phyloP scores from a whole-genome alignment of 2,329 filamentous ascomycete species.

The Scedosporium dehoogii region DNA sequence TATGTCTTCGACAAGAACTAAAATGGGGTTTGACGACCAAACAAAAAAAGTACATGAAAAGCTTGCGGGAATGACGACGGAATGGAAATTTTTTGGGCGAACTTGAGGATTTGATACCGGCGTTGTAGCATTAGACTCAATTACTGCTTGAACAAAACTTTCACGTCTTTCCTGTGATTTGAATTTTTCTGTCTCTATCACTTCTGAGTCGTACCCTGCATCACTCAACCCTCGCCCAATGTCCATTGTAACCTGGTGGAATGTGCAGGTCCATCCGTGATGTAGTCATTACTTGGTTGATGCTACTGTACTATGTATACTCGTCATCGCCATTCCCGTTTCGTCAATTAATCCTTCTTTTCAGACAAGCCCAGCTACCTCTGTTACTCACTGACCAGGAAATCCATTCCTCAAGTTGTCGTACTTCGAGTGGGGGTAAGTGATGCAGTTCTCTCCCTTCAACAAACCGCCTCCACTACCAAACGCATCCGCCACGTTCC shows the following conservation, averaged over 20 bases:
- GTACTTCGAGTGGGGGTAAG: conserved; percentile 58
- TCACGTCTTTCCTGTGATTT: not conserved
- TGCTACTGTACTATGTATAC: not conserved
- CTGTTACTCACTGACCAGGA: conserved; percentile 23
- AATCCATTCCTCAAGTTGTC: conserved; percentile 57
- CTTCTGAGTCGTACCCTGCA: not conserved
- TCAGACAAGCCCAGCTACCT: not conserved
- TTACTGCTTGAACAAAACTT: not conserved
- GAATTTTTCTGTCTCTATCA: not conserved
- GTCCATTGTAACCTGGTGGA: not conserved
- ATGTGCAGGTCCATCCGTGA: not conserved
- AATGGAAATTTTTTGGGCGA: conserved; percentile 10
- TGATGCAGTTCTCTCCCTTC: conserved; percentile 46
- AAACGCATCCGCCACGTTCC: conserved; percentile 48
- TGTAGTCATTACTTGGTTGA: not conserved
- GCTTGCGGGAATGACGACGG: conserved; percentile 6
- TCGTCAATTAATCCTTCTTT: not conserved
- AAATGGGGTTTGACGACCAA: conserved; percentile 14
- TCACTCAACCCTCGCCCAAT: not conserved
- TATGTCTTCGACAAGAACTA: conserved; percentile 64
- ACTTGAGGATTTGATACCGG: conserved; percentile 9
- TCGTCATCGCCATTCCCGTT: conserved; percentile 10
- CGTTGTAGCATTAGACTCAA: conserved; percentile 6
- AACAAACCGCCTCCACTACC: conserved; percentile 43
- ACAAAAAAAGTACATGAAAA: conserved; percentile 9